Base-by-base conservation (phyloP, 2,329 filamentous ascomycete species). In the Tolypocladium tropicale region DNA sequence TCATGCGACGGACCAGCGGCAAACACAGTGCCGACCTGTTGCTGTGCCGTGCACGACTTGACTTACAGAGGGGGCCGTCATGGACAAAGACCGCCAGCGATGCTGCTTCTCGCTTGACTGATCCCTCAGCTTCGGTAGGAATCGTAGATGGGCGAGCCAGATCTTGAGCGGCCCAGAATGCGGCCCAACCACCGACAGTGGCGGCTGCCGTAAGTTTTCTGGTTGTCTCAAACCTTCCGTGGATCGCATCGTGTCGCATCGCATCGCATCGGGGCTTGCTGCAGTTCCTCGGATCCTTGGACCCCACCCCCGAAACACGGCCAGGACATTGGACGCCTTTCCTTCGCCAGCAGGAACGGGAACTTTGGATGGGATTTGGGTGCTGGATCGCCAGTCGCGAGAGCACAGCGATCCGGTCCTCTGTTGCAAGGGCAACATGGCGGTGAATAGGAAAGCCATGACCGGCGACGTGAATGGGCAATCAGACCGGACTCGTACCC, bases 101-200 rank as follows among this genome's bases (percentile, higher is more conserved):
- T 59, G 59, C 56, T 53, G 57, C 55, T 55, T 59, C 54, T 56
- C 39, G 56, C 55, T 34, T 57, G 57, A 56, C 51, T 53, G 52
- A 50, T 51, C 37, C 50, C 30, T 49, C 21, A 28, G 25, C 52
- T 33, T 12, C n/a, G 53, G n/a, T 49, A 32, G 53, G 32, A 39
- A 53, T 53, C 56, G 57, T 55, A 54, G 30, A 30, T 39, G 43
- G 50, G 54, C 54, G 56, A 54, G 50, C 54, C 55, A 59, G 57
- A 59, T 59, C 53, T 53, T 48, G 50, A 54, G 53, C 53, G 34
- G 54, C 53, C 49, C 23, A 51, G 33, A 37, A 36, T 21, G 52
- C 46, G 33, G 46, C 46, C 46, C 21, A 32, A 50, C 28, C 28
- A 30, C 46, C 46, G 46, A 50, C 10, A 33, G 46, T 18, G 46